phyloP scores from a whole-genome alignment of 169 alveolate genomes.

The Plasmodium inui region DNA sequence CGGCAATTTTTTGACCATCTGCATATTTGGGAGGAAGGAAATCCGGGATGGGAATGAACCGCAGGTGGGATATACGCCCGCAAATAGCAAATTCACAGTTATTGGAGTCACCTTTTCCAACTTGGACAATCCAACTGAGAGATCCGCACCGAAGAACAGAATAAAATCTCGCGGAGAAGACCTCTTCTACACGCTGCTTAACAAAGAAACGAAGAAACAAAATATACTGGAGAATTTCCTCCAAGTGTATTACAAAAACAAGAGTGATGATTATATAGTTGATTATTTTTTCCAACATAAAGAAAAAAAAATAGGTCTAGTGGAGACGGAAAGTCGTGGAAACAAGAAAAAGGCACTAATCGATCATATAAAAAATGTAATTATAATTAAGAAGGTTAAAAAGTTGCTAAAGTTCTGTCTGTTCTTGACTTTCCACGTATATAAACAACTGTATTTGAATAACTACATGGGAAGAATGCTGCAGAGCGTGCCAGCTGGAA shows the following conservation, averaged over 20 bases:
- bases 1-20: slow-evolving; percentile 49
- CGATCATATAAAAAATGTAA: slow-evolving; percentile 60
- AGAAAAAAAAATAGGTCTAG: slow-evolving; percentile 31
- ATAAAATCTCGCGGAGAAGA: background rate
- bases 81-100: background rate
- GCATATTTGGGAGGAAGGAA: slow-evolving; percentile 57
- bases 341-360: slow-evolving; percentile 21
- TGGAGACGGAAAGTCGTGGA: background rate
- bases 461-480: slow-evolving; percentile 35
- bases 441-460: slow-evolving; percentile 38
- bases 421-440: slow-evolving; percentile 40
- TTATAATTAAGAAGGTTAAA: slow-evolving; percentile 59
- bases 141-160: background rate
- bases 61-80: background rate
- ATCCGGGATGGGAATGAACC: background rate
- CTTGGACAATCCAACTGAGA: background rate
- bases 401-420: slow-evolving; percentile 25
- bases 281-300: slow-evolving; percentile 36
- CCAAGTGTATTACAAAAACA: slow-evolving; percentile 41
- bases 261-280: slow-evolving; percentile 46
- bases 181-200: slow-evolving; percentile 7
- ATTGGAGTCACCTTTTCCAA: background rate
- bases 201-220: slow-evolving; percentile 44
- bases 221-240: slow-evolving; percentile 37
- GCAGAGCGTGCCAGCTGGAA: background rate